phyloP scores from a whole-genome alignment of 139 green algal species.

The Volvox reticuliferus region DNA sequence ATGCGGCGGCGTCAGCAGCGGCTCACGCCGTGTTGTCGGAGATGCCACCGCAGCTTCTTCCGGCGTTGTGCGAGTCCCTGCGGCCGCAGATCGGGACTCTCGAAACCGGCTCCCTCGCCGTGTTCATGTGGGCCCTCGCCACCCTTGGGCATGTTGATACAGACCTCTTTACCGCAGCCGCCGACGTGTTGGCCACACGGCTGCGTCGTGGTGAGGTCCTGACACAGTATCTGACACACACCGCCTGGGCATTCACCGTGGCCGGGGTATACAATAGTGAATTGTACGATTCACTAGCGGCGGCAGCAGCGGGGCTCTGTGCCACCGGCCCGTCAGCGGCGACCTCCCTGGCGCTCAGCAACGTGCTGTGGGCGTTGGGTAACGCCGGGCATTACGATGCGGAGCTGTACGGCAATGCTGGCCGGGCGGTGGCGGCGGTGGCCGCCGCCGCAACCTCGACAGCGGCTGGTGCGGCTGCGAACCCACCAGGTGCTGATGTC shows the following conservation, averaged over 20 bases:
- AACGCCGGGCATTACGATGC: neutral
- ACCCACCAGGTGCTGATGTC: neutral
- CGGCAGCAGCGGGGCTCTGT: neutral
- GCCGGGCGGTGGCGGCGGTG: neutral
- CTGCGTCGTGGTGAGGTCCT: neutral
- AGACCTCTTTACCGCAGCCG: constrained; percentile 2
- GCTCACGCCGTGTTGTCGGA: neutral
- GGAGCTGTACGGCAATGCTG: neutral
- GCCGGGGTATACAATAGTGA: neutral
- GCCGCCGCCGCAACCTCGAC: neutral
- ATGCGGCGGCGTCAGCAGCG: neutral
- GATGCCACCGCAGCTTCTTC: neutral
- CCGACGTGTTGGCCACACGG: neutral
- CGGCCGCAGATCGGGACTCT: neutral
- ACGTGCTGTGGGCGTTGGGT: constrained; percentile 32
- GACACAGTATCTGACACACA: constrained; percentile 27
- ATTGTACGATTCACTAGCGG: constrained; percentile 26
- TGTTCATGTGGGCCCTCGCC: constrained; percentile 40
- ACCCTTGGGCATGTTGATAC: constrained; percentile 2
- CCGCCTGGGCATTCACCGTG: constrained; percentile 10
- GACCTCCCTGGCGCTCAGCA: neutral
- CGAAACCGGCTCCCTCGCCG: neutral
- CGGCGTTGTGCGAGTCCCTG: neutral
- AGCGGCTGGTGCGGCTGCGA: neutral
- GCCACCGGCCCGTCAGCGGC: neutral